Evolutionary conservation across 192 early-diverging fungal genomes (phyloP), one percentile per base, ranked within the genome.

Genomic region (Martensiomyces pterosporus): DNA sequence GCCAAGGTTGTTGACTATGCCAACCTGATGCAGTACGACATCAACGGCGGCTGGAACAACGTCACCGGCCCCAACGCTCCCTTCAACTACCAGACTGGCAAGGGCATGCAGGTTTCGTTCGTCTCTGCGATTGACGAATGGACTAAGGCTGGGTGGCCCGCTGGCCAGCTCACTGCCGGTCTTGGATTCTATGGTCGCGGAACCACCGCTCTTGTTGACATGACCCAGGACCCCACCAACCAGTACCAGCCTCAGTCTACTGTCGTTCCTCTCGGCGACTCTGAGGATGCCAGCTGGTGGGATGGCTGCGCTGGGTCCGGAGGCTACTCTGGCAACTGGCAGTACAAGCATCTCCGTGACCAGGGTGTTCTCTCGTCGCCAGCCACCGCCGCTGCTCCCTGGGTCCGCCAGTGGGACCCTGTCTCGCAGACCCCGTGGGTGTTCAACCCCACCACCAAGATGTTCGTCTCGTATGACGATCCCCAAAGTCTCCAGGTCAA

Each of bases 401-500:
- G 84, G 84, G 39, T 78, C 2, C 75, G 80, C 22, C 54, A 75
- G 39, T 83, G 76, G 67, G 83, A 86, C 26, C 24, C 56, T 8
- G 58, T 43, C 6, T 73, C 75, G 5, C 49, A 75, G 41, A 85
- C 85, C 1, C 85, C 88, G 13, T 86, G 85, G 84, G 23, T 88
- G 18, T 91, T 78, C 57, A 85, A 84, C 39, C 69, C 74, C 3
- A 29, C 26, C 0, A 83, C 66, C 18, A 80, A 63, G 17, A 58
- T 60, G 6, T 83, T 78, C 50, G 79, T 85, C 39, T 82, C 82
- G 2, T 87, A 87, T 41, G 83, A 85, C 45, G 82, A 87, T 36
- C 63, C 75, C 8, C 39, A 69, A n/a, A 83, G 82, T 6, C 43
- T 86, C 33, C 44, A 45, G 26, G 39, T 68, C 29, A 85, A 85